Evolutionary conservation across 2,329 filamentous ascomycete genomes (phyloP).

Genomic region (Juglanconis sp.): DNA sequence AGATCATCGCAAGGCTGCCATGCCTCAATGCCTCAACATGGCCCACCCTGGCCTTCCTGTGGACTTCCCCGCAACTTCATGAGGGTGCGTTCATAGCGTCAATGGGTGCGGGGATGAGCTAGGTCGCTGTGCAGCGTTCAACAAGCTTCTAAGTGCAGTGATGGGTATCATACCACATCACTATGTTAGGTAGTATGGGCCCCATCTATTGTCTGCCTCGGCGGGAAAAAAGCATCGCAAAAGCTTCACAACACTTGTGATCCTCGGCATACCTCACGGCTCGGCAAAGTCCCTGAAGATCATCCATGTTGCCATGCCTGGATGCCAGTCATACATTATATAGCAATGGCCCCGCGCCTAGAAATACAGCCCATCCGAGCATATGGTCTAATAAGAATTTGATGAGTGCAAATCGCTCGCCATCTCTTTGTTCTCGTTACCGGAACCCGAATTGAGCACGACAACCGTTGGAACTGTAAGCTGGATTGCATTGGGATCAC

Average conservation of each 20-base stretch:
- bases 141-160: neutral
- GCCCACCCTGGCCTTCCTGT: neutral
- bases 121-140: neutral
- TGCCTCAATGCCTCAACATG: neutral
- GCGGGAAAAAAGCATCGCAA: neutral
- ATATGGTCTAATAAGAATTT: too few relatives aligned
- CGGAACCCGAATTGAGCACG: too few relatives aligned
- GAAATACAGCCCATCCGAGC: too few relatives aligned
- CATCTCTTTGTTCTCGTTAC: too few relatives aligned
- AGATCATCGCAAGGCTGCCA: neutral
- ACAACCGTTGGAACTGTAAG: too few relatives aligned
- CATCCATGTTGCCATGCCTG: neutral
- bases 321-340: too few relatives aligned
- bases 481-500: too few relatives aligned
- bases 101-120: neutral
- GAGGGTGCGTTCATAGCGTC: neutral
- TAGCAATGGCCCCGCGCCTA: too few relatives aligned
- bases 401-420: too few relatives aligned
- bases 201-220: neutral
- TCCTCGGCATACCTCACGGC: neutral
- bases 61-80: neutral
- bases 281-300: neutral
- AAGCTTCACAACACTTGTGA: neutral
- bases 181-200: neutral
- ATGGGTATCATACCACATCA: too few relatives aligned